A percentile compares a stretch with the other conserved stretches of the same genome.
These are phyloP conservation scores for Daldinia sp. DNA, from an alignment of 2,329 filamentous ascomycete genomes.

Conservation along the genomic window DNA sequence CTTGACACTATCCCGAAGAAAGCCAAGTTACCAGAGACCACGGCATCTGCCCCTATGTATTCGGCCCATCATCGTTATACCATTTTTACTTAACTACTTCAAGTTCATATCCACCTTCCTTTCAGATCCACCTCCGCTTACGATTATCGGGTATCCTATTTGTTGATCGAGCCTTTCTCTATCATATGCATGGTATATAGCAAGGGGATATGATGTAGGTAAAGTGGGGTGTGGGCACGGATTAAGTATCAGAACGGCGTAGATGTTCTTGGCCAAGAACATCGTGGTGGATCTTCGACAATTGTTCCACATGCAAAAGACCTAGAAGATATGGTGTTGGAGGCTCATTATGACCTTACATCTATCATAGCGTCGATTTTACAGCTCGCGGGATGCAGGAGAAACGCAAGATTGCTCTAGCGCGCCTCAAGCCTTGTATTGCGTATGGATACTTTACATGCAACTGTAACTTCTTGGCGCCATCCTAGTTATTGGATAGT, in stretches of 20 bases:
- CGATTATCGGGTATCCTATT: constrained; percentile 31
- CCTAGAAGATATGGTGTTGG: constrained; percentile 11
- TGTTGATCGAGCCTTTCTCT: constrained; percentile 9
- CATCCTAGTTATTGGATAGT: constrained; percentile 25
- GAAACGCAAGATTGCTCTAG: constrained; percentile 16
- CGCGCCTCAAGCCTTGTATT: constrained; percentile 27
- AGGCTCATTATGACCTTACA: constrained; percentile 12
- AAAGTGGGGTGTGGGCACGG: constrained; percentile 15
- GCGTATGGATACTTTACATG: constrained; percentile 24
- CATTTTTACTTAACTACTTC: constrained; percentile 16
- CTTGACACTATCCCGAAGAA: constrained; percentile 13
- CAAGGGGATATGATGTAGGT: constrained; percentile 9
- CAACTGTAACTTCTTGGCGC: constrained; percentile 38
- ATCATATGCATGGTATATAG: constrained; percentile 9
- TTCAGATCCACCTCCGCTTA: constrained; percentile 33
- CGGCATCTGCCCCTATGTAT: constrained; percentile 5
- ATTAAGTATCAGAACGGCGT: constrained; percentile 24
- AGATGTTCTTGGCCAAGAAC: constrained; percentile 29
- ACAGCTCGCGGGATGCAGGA: constrained; percentile 15
- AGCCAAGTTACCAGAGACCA: constrained; percentile 8
- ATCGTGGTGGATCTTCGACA: constrained; percentile 32
- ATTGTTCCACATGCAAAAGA: constrained; percentile 22
- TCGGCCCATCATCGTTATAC: constrained; percentile 31
- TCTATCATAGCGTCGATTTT: constrained; percentile 20
- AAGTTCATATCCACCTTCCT: constrained; percentile 27